Evolutionary conservation across 768 basidiomycete species (phyloP), one percentile per base, ranked within the genome.

Genomic region (Boletus subparvulus): DNA sequence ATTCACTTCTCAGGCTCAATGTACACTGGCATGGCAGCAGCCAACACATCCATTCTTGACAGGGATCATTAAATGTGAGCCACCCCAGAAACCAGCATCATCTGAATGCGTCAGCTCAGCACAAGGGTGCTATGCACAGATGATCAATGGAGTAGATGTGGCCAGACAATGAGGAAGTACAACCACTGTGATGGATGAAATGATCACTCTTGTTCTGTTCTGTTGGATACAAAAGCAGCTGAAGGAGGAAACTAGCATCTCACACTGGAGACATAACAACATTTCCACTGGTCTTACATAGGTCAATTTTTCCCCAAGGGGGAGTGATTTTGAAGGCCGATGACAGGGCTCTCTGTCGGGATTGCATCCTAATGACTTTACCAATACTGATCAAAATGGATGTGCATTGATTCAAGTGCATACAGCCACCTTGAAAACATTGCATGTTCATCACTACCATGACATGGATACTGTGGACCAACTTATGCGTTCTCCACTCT

Each of bases 71-170:
- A 3, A 39, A 44, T 33, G 46, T 57, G 56, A 57, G 47, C n/a
- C n/a, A n/a, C n/a, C n/a, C 39, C 4, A 7, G 16, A 4, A 36
- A 28, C 48, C 44, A 36, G 47, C 30, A 12, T 50, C 43, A 41
- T 58, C 47, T 42, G 30, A 43, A 40, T n/a, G n/a, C 24, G 44
- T 52, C 51, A 28, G 33, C 24, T 36, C 2, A 26, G 51, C 13
- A 43, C 46, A n/a, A 33, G 35, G 17, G 40, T 58, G 54, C 54
- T 56, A 12, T 56, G 56, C 54, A 58, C 47, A 35, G 9, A 48
- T 48, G 17, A 26, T 30, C 54, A 17, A 46, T 21, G n/a, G 21
- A 36, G 21, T 16, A 13, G 26, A 44, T 28, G 16, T 11, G 13
- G 19, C n/a, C n/a, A n/a, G 50, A 24, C n/a, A 7, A 36, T 30